Evolutionary conservation across 371 early-diverging fungal genomes (phyloP), one percentile per base, ranked within the genome.

Genomic region (Lichtheimia hyalospora): DNA sequence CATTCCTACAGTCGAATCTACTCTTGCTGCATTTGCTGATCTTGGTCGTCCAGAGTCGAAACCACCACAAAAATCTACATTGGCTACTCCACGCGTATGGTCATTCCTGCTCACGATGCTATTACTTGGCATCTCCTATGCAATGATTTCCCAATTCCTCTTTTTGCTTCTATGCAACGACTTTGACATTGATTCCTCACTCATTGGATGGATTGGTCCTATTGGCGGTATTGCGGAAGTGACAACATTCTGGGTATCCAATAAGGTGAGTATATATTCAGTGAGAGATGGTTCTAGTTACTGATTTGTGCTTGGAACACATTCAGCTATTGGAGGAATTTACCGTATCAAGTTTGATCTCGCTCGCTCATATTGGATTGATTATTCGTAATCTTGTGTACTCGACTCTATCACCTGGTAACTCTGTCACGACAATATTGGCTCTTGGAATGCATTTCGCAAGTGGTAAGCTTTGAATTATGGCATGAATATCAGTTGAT

Each of bases 121-220:
- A 13, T 58, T 74, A 15, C 69, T 72, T 60, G 78, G 78, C n/a
- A 52, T 74, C 6, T 62, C 70, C 1, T 77, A 74, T 25, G 67
- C 78, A 1, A 77, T 77, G 78, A 65, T 77, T 23, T 66, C 70
- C 24, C 74, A 77, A 34, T 74, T 77, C 58, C 46, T 77, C 23
- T 77, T 77, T 21, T 48, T 77, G 28, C 68, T 70, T 34, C 50
- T 72, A 12, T 67, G 63, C 24, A 72, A 77, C 27, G 69, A 77
- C 42, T 50, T 77, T 16, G 57, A 60, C 1, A 58, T 74, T 23
- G 64, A 70, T 5, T 52, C 78, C 1, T 61, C 71, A 1, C 49
- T 70, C 3, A 71, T 77, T 18, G 78, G 78, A 12, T 74, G 72
- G 73, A 74, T 74, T n/a, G 78, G 78, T 12, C 78, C 78, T 18